Percentiles rank a stretch among this genome's conserved stretches.
phyloP scores from a whole-genome alignment of 1,284 basidiomycete species.

The Trichosporon faecale region DNA sequence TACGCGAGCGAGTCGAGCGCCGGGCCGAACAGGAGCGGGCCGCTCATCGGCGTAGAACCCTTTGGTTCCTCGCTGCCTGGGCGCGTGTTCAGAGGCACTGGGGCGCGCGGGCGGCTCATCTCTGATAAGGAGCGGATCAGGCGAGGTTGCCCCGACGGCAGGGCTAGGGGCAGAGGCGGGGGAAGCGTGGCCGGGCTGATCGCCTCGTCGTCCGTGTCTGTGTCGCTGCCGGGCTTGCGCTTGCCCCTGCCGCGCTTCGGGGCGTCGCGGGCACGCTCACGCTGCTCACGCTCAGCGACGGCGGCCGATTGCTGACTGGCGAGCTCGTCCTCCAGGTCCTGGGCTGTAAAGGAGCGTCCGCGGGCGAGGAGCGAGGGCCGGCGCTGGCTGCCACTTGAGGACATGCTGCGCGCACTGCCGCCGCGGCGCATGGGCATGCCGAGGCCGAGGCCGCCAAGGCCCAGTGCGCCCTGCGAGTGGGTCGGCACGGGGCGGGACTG shows the following conservation, averaged over 20 bases:
- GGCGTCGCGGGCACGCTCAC: neutral
- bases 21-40: neutral
- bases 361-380: slow-evolving; percentile 43
- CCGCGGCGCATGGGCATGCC: slow-evolving; percentile 22
- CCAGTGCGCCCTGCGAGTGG: neutral
- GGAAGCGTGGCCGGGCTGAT: neutral
- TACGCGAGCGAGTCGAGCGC: neutral
- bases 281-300: neutral
- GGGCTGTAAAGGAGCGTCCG: slow-evolving; percentile 49
- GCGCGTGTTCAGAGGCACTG: neutral
- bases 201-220: neutral
- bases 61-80: slow-evolving; percentile 1
- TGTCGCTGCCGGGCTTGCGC: neutral
- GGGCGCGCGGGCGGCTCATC: neutral
- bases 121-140: neutral
- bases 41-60: neutral
- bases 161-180: neutral
- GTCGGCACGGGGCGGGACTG: neutral
- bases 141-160: neutral
- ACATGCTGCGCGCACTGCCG: slow-evolving; percentile 20
- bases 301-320: neutral
- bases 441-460: neutral
- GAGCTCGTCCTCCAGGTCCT: slow-evolving; percentile 40
- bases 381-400: slow-evolving; percentile 25
- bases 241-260: neutral